These are phyloP conservation scores for Phyllosticta citribraziliensis DNA, from an alignment of 2,329 filamentous ascomycete genomes.

Conservation along the genomic window DNA sequence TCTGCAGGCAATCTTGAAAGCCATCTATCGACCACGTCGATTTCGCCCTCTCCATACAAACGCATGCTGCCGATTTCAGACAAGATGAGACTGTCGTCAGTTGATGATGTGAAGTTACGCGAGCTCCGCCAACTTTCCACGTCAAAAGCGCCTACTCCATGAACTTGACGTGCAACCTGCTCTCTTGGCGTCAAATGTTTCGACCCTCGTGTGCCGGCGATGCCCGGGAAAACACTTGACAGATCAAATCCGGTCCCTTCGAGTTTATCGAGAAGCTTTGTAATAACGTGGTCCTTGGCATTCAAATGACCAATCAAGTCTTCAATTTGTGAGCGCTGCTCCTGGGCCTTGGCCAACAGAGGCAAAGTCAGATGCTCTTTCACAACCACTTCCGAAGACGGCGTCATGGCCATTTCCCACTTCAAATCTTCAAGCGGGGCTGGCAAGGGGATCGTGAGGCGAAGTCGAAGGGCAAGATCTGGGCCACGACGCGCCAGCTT, in stretches of 20 bases:
- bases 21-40: neutral
- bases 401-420: conserved; percentile 48
- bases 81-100: neutral
- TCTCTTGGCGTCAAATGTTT: conserved; percentile 37
- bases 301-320: conserved; percentile 41
- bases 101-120: neutral
- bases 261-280: conserved; percentile 48
- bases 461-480: conserved; percentile 26
- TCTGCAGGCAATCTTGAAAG: neutral
- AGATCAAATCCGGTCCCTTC: conserved; percentile 47
- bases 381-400: conserved; percentile 30
- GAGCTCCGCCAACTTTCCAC: conserved; percentile 33
- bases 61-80: neutral
- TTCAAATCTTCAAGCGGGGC: conserved; percentile 50
- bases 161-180: conserved; percentile 44
- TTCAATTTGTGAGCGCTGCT: conserved; percentile 38
- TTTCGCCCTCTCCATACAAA: neutral
- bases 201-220: conserved; percentile 35
- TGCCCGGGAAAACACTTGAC: conserved; percentile 46
- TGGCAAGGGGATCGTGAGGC: conserved; percentile 51
- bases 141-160: conserved; percentile 46
- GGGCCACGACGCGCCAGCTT: conserved; percentile 22
- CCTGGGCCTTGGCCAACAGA: conserved; percentile 39
- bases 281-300: conserved; percentile 50
- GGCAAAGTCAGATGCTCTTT: conserved; percentile 44